Percentiles rank a stretch among this genome's conserved stretches.
Conservation (phyloP, 345 rosid species). For the Eucalyptus tenuipes region DNA sequence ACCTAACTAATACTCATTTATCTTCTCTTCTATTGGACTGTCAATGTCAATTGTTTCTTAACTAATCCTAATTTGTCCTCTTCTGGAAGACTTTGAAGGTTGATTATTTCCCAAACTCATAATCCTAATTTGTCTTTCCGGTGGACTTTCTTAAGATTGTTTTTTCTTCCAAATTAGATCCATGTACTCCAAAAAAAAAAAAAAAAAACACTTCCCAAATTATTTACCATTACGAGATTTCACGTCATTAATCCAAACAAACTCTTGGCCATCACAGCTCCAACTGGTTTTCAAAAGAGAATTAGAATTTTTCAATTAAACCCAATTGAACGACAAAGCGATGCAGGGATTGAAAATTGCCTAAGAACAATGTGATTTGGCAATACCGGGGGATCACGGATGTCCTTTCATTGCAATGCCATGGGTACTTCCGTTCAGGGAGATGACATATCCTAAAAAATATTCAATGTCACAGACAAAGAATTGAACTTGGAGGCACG, state of each 20-base stretch:
- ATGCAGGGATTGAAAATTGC: neutral
- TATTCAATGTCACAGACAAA: no score
- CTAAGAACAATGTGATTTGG: neutral
- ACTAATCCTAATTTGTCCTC: neutral
- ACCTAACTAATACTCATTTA: neutral
- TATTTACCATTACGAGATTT: neutral
- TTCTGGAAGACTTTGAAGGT: neutral
- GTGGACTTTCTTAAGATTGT: neutral
- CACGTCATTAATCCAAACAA: neutral
- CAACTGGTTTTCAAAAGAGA: neutral
- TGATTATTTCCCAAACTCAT: neutral
- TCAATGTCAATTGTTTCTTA: neutral
- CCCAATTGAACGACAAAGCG: neutral
- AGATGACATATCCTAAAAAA: no score
- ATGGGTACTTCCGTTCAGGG: no score
- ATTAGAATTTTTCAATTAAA: neutral
- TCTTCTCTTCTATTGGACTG: neutral
- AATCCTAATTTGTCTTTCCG: neutral
- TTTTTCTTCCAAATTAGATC: neutral
- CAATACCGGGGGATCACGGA: no score
- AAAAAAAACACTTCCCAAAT: neutral
- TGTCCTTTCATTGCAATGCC: no score
- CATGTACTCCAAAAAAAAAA: neutral
- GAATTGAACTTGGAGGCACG: neutral
- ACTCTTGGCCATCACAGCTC: neutral